Evolutionary conservation across 177 flowering plant species (phyloP).

Genomic region (Vitis hybrid): DNA sequence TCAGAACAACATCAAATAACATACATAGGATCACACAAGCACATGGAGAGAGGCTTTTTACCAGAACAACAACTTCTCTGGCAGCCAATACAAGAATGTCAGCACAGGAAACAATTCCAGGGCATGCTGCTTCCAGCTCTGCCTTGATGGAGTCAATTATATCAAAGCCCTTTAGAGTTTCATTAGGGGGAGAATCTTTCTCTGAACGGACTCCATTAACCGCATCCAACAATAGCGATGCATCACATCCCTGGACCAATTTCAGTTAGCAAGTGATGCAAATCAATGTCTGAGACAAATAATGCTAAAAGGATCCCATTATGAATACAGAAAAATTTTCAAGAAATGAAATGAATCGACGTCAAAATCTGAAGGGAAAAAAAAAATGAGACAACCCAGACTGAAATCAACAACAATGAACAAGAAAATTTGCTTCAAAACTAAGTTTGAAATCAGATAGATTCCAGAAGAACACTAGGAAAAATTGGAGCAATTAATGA

Average conservation of each 20-base stretch:
- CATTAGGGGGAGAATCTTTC: conserved; percentile 52
- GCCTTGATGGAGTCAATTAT: conserved; percentile 48
- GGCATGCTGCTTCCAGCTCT: conserved; percentile 46
- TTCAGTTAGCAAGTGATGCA: neutral
- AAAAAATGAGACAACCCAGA: neutral
- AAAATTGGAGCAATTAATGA: neutral
- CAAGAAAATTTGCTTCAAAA: neutral
- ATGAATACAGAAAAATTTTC: neutral
- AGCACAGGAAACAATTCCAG: conserved; percentile 60
- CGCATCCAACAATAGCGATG: conserved; percentile 48
- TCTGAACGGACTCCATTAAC: conserved; percentile 30
- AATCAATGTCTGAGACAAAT: neutral
- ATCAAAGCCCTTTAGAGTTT: conserved; percentile 45
- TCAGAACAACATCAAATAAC: neutral
- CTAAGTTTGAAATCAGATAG: neutral
- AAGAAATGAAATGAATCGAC: neutral
- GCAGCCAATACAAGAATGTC: conserved; percentile 59
- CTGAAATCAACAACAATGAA: neutral
- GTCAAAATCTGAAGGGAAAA: neutral
- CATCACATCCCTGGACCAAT: conserved; percentile 61
- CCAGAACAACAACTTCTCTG: conserved; percentile 48
- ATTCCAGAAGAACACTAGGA: neutral
- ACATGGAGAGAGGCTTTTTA: conserved; percentile 8
- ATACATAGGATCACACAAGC: neutral
- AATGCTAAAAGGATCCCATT: neutral